Percentiles rank a stretch among this genome's conserved stretches.
These are phyloP conservation scores for Dendrobium nobile DNA, from an alignment of 106 monocot species.

Conservation along the genomic window DNA sequence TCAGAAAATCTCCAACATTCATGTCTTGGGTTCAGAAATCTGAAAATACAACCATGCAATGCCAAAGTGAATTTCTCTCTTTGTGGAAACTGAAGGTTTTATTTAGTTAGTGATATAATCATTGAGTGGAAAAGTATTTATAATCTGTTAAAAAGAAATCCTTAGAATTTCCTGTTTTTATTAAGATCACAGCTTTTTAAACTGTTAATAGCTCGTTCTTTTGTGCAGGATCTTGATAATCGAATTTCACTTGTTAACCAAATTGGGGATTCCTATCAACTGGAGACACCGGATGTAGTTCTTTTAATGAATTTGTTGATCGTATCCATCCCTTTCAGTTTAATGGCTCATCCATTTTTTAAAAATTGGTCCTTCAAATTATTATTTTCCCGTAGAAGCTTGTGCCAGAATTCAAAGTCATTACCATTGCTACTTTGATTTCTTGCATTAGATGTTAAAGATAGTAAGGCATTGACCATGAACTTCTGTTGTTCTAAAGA, in stretches of 20 bases:
- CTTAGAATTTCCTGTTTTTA: background rate
- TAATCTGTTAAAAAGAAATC: background rate
- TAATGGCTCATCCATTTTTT: background rate
- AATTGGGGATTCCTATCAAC: conserved; percentile 34
- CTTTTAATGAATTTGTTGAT: conserved; percentile 42
- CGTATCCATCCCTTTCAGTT: conserved; percentile 36
- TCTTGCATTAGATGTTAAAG: background rate
- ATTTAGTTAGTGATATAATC: background rate
- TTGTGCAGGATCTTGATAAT: conserved; percentile 44
- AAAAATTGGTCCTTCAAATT: background rate
- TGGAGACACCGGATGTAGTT: conserved; percentile 23
- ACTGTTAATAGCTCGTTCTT: background rate
- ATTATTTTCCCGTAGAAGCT: background rate
- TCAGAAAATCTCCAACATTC: background rate
- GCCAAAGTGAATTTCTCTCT: background rate
- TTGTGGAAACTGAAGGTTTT: background rate
- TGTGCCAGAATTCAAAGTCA: background rate
- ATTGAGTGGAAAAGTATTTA: background rate
- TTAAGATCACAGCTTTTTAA: background rate
- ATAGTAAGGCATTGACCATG: background rate
- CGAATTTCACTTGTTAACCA: conserved; percentile 40
- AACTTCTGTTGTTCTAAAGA: background rate
- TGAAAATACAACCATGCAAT: background rate
- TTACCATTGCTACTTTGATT: background rate
- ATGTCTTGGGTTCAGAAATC: background rate